Base-by-base conservation (phyloP, 176 grass and related monocot genomes). In the Eleusine coracana region DNA sequence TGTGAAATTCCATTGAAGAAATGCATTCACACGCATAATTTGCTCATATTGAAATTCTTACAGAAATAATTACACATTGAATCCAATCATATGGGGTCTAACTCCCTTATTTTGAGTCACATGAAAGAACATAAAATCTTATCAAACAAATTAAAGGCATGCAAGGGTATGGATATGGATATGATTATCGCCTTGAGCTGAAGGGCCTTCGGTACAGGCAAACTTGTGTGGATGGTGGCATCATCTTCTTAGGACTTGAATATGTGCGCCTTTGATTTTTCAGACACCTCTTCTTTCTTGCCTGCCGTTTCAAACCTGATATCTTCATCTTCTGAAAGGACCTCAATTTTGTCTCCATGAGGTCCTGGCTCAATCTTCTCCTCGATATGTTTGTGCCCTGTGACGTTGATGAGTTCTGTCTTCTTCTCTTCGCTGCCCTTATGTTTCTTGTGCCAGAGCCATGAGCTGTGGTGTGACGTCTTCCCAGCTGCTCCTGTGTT, bases 291-390 rank as follows among this genome's bases (percentile, higher is more conserved):
- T 41, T 86, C 59, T 59, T 86, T 74, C 59, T 45, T 20, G 7
- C 27, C 67, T 3, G 60, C 79, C n/a, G 67, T 74, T 73, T 83
- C 79, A 37, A 90, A 82, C 7, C 74, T 73, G 79, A 90, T 60
- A 4, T 90, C 88, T 78, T 82, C 88, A 58, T 93, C 88, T 68
- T 87, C 82, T 5, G 82, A 85, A 66, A 90, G 61, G 45, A 85
- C 70, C 50, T 87, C 82, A 10, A 87, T 61, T 41, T 67, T 78
- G 34, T 90, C 28, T 1, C 88, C 74, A 0, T 86, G 88, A 3
- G 88, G 79, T 23, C 88, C 88, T 14, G 74, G 50, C 49, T 68
- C 15, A 18, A 90, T 78, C 88, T 78, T 90, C 83, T 90, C 79
- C 27, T 90, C 83, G 8, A 62, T 40, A 20, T 90, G 88, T 31